Evolutionary conservation across 768 basidiomycete genomes (phyloP).

Genomic region (Xerocomus potaroensis): DNA sequence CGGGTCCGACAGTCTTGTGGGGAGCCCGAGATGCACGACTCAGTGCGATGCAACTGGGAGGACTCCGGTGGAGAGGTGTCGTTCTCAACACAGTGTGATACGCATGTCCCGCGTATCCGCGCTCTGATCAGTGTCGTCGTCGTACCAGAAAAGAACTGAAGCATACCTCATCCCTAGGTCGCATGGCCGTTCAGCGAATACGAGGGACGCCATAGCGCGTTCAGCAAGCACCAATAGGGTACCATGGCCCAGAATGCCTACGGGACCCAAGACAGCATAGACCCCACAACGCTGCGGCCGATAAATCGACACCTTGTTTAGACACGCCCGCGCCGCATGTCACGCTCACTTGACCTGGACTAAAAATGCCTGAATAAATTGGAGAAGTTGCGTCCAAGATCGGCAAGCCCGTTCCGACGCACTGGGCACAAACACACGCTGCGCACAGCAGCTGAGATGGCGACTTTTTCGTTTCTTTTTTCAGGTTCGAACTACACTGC

Average conservation of each 20-base stretch:
- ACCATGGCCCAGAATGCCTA: no score
- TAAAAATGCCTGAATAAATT: no score
- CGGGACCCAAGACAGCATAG: not conserved
- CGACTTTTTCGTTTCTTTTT: not conserved
- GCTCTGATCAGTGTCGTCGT: not conserved
- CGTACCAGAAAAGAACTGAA: not conserved
- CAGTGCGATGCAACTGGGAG: not conserved
- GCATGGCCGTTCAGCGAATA: no score
- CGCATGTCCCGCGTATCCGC: not conserved
- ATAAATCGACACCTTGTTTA: not conserved
- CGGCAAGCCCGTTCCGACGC: slow-evolving; percentile 14
- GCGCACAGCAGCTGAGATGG: slow-evolving; percentile 9
- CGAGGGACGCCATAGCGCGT: no score
- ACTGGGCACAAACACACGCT: slow-evolving; percentile 3
- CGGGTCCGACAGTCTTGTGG: no score
- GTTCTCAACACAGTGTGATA: not conserved
- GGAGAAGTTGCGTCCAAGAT: no score
- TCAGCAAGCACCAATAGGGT: no score
- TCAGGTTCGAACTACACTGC: not conserved
- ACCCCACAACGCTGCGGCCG: not conserved
- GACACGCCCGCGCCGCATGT: not conserved
- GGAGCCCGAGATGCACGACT: not conserved
- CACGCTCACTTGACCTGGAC: no score
- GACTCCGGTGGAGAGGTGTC: no score
- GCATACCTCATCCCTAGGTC: not conserved